phyloP scores from a whole-genome alignment of 768 basidiomycete genomes.

The Lactifluus pinguis region DNA sequence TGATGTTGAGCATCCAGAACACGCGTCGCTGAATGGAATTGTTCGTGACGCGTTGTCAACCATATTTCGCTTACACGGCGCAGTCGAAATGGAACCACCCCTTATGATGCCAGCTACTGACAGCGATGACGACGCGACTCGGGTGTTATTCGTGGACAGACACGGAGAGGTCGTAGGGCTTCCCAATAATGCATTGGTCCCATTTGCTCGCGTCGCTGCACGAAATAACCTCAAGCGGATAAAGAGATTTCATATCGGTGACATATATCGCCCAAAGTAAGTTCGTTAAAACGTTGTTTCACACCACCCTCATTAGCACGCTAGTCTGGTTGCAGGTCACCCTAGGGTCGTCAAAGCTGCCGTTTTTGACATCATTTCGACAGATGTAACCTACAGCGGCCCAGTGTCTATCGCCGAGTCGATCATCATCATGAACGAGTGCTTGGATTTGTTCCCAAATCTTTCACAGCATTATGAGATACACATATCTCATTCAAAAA shows the following conservation, averaged over 20 bases:
- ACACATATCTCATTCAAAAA: conserved; percentile 67
- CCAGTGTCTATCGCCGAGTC: conserved; percentile 67
- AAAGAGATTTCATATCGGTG: conserved; percentile 74
- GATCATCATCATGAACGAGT: conserved; percentile 57
- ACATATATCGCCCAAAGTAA: conserved; percentile 63
- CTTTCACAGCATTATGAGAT: conserved; percentile 61
- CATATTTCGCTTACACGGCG: conserved; percentile 84
- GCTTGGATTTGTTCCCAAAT: conserved; percentile 64
- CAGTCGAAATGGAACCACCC: conserved; percentile 79
- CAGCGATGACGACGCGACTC: conserved; percentile 51
- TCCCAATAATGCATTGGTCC: conserved; percentile 61
- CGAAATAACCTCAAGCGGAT: conserved; percentile 56
- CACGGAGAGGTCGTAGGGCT: conserved; percentile 70
- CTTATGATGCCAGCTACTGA: conserved; percentile 68
- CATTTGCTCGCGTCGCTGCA: conserved; percentile 80
- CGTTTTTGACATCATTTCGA: conserved; percentile 76
- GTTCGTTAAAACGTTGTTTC: conserved; percentile 12
- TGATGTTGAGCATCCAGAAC: conserved; percentile 57
- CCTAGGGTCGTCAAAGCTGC: conserved; percentile 67
- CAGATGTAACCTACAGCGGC: conserved; percentile 54
- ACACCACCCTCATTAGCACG: neutral
- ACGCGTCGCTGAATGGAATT: conserved; percentile 60
- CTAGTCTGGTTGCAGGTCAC: conserved; percentile 60
- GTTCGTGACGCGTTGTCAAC: conserved; percentile 69
- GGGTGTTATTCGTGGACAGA: conserved; percentile 70